Conservation (phyloP, 306 rosid species). For the Dryas drummondii region DNA sequence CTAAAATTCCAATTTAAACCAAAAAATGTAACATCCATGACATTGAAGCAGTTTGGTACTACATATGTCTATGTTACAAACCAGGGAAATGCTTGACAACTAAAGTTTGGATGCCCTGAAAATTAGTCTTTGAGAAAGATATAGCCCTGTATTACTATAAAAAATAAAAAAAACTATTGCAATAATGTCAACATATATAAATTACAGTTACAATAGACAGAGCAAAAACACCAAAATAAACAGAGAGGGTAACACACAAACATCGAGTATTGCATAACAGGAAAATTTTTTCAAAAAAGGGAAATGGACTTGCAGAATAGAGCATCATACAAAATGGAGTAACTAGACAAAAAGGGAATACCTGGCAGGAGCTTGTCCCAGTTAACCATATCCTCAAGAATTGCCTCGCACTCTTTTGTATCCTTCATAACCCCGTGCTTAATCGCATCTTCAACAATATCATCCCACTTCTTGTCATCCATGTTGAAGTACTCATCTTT, state of each 20-base stretch:
- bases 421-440: constrained; percentile 35
- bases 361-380: constrained; percentile 62
- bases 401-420: constrained; percentile 43
- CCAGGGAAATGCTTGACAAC: background rate
- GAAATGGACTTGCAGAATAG: background rate
- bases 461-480: constrained; percentile 48
- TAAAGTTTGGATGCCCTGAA: background rate
- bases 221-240: background rate
- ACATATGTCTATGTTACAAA: background rate
- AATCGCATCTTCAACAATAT: constrained; percentile 37
- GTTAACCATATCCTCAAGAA: constrained; percentile 56
- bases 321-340: background rate
- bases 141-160: background rate
- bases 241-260: background rate
- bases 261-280: background rate
- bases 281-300: background rate
- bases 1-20: constrained; percentile 1
- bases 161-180: background rate
- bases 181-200: background rate
- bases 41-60: background rate
- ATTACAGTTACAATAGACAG: no score
- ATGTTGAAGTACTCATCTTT: constrained; percentile 46
- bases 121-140: background rate
- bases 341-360: background rate
- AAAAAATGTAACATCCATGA: constrained; percentile 1